Evolutionary conservation across 2,329 filamentous ascomycete genomes (phyloP), one percentile per base, ranked within the genome.

Genomic region (Botryosphaeria agaves): DNA sequence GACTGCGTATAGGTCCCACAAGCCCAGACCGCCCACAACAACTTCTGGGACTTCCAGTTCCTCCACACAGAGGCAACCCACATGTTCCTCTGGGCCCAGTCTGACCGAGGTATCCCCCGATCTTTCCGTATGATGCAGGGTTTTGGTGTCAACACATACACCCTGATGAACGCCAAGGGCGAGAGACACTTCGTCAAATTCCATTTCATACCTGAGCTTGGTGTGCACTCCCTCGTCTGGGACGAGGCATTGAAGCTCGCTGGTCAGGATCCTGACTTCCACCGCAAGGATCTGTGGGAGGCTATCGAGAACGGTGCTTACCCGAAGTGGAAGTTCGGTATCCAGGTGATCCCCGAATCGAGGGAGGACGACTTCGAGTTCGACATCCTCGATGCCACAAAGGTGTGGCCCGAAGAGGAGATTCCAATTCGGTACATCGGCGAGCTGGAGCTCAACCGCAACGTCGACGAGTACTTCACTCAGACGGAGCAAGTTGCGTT

Each of bases 91-190:
- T 85, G 79, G 78, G 59, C 72, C 18, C 80, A 83, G 73, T 77
- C 70, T 6, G 80, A 84, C 46, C 66, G 77, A 17, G 62, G 64
- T 0, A 82, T 82, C 33, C 79, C 79, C 1, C 67, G 76, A 2
- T 81, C 75, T 0, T 84, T 65, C 53, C 72, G 80, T 15, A 84
- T 84, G 77, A 84, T 87, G 76, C 77, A 87, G 40, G 80, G 80
- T 0, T 87, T 85, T 34, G 79, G 80, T 32, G 80, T 87, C 41
- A 84, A 87, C 52, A 85, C 81, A 0, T 87, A 63, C 42, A 77
- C 69, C 0, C 61, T 84, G 2, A 59, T 62, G 36, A 83, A 83
- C 36, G 66, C 62, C 15, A 63, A 76, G 38, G 77, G 76, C 14
- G 67, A 79, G 46, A 64, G 74, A 1, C 62, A 68, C 33, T 83